These are phyloP conservation scores for Tolypocladium cylindrosporum DNA, from an alignment of 2,329 filamentous ascomycete genomes.

Conservation along the genomic window DNA sequence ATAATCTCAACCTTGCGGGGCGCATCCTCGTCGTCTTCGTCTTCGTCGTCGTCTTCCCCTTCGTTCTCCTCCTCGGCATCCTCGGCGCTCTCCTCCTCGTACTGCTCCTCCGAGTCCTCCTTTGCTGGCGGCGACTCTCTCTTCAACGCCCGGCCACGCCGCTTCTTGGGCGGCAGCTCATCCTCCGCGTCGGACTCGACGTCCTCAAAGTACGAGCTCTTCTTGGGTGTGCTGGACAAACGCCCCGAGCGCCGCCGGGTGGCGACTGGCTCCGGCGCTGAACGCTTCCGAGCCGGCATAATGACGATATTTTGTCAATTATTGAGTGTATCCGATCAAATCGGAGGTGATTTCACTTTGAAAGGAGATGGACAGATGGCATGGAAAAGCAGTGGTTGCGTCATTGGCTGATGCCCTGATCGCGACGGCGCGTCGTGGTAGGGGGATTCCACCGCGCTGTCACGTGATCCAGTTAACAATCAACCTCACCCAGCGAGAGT, in stretches of 20 bases:
- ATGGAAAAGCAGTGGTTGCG: constrained; percentile 8
- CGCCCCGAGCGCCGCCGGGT: constrained; percentile 38
- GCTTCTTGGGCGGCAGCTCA: constrained; percentile 15
- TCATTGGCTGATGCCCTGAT: constrained; percentile 9
- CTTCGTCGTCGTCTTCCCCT: constrained; percentile 14
- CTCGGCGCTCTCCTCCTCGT: constrained; percentile 14
- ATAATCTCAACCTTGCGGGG: constrained; percentile 24
- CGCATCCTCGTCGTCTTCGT: constrained; percentile 27
- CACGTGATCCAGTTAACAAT: constrained; percentile 11
- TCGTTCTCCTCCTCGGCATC: constrained; percentile 14
- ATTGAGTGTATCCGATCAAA: neutral
- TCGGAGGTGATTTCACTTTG: neutral
- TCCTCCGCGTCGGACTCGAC: neutral
- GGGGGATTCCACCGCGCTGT: constrained; percentile 10
- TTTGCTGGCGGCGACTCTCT: constrained; percentile 6
- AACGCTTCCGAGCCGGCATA: constrained; percentile 34
- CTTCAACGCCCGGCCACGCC: constrained; percentile 15
- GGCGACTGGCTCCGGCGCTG: constrained; percentile 16
- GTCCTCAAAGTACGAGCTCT: constrained; percentile 42
- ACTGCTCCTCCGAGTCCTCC: constrained; percentile 15
- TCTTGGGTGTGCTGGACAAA: constrained; percentile 32
- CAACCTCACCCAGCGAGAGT: too few relatives aligned
- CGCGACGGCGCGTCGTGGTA: constrained; percentile 12
- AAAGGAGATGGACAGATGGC: neutral
- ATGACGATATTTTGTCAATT: neutral